phyloP scores from a whole-genome alignment of 768 basidiomycete genomes.

The Lactifluus pinguis region DNA sequence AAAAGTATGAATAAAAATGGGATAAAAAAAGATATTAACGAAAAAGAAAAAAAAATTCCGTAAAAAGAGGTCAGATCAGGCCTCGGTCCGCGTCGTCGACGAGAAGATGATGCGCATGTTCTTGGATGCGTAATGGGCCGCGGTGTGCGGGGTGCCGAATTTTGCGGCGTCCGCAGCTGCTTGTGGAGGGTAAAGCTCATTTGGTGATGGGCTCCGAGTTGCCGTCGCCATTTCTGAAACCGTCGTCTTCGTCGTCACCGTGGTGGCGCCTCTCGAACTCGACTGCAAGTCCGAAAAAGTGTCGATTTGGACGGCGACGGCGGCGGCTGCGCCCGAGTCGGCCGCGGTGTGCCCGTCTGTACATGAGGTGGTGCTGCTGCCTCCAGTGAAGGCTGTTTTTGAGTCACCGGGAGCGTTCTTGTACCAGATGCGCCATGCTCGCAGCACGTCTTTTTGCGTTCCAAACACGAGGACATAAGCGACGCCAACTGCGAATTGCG shows the following conservation, averaged over 20 bases:
- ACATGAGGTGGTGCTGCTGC: background rate
- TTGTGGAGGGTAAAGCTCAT: background rate
- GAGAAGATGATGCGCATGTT: background rate
- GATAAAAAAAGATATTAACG: background rate
- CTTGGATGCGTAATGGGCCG: background rate
- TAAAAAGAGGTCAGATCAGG: background rate
- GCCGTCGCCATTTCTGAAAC: no score
- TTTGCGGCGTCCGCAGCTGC: no score
- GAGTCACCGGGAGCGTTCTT: background rate
- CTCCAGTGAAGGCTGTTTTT: background rate
- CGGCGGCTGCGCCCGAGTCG: background rate
- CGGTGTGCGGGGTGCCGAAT: no score
- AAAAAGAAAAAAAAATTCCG: background rate
- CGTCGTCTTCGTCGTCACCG: no score
- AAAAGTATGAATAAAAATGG: no score
- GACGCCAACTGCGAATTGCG: background rate
- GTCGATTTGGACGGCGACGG: background rate
- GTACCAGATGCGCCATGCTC: slow-evolving; percentile 7
- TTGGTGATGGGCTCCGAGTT: no score
- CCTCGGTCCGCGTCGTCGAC: background rate
- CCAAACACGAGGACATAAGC: slow-evolving; percentile 10
- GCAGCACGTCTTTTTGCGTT: slow-evolving; percentile 4
- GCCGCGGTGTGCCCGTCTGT: background rate
- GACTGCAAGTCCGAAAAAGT: background rate
- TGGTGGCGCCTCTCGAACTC: no score